A percentile compares a stretch with the other conserved stretches of the same genome.
phyloP scores from a whole-genome alignment of 495 filamentous ascomycete species.

The Aspergillus ostianus region DNA sequence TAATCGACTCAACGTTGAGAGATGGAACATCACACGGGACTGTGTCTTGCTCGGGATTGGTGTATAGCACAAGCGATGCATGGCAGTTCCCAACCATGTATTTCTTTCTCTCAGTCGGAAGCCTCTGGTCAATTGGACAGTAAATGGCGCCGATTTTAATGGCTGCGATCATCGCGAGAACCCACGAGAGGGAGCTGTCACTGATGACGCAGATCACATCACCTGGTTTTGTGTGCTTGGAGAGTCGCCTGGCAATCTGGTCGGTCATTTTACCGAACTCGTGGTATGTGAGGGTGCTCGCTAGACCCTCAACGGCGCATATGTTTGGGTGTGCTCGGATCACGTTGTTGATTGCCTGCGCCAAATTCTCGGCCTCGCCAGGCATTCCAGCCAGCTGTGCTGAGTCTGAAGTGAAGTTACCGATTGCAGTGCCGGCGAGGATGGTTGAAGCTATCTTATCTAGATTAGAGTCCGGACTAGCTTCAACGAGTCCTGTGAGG shows the following conservation, averaged over 20 bases:
- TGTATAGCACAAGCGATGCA: neutral
- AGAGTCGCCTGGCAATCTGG: neutral
- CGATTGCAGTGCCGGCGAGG: neutral
- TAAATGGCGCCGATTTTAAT: neutral
- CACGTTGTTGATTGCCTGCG: neutral
- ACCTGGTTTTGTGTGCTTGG: neutral
- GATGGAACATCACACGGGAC: neutral
- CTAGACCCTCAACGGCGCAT: neutral
- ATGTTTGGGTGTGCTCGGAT: neutral
- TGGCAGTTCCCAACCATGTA: neutral
- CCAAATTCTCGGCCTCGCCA: neutral
- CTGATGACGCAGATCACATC: neutral
- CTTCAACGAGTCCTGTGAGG: neutral
- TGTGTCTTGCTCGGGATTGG: neutral
- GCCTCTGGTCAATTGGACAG: neutral
- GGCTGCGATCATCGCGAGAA: neutral
- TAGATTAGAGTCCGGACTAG: neutral
- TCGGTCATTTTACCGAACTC: neutral
- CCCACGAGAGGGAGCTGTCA: neutral
- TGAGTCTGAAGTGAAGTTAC: neutral
- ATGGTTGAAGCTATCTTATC: neutral
- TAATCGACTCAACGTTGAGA: neutral
- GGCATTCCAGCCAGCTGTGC: neutral
- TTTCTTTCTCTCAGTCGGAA: neutral
- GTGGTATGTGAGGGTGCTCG: neutral